Base-by-base conservation (phyloP, 1,284 basidiomycete genomes). In the Exobasidium rhododendri region DNA sequence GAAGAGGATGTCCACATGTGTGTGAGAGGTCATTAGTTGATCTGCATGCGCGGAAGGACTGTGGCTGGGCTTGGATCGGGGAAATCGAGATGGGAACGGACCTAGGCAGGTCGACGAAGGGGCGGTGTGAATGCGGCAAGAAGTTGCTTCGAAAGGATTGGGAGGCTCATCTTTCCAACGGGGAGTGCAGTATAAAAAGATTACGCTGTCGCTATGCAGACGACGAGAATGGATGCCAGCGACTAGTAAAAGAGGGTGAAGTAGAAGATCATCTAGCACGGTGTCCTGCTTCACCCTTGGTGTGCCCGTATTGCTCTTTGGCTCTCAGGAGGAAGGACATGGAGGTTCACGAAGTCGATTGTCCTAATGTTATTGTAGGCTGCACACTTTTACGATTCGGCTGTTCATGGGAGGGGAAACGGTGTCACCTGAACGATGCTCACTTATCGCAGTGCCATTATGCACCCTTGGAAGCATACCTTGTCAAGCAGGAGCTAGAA, bases 91-190 rank as follows among this genome's bases (percentile, higher is more conserved):
- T 65, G 14, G 68, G 64, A 22, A 35, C 51, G 58, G 63, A 29
- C 65, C 3, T 63, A 46, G 17, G 22, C 4, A 31, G 4, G 43
- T 17, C 47, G 17, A 20, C 49, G 11, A 31, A 24, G 32, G 57
- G 29, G 4, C 46, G 66, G 24, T 73, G 71, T 24, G 66, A 65
- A 44, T 73, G 71, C 46, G 58, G 61, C 2, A 64, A 62, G 5
- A 72, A 67, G 45, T 69, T 73, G 14, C 66, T 72, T 64, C 60
- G 70, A 22, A 73, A 71, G 26, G 71, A 73, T 44, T 71, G 69
- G 69, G 60, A 61, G 2, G 26, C 56, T 0, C 71, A 73, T 17
- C 31, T 26, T n/a, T 32, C 26, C 14, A 14, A 20, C 3, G 52
- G 52, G 14, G 32, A 55, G 4, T 55, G 52, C 17, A 30, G 26